Evolutionary conservation across 2,329 filamentous ascomycete genomes (phyloP), one percentile per base, ranked within the genome.

Genomic region (Colletotrichum salicis): DNA sequence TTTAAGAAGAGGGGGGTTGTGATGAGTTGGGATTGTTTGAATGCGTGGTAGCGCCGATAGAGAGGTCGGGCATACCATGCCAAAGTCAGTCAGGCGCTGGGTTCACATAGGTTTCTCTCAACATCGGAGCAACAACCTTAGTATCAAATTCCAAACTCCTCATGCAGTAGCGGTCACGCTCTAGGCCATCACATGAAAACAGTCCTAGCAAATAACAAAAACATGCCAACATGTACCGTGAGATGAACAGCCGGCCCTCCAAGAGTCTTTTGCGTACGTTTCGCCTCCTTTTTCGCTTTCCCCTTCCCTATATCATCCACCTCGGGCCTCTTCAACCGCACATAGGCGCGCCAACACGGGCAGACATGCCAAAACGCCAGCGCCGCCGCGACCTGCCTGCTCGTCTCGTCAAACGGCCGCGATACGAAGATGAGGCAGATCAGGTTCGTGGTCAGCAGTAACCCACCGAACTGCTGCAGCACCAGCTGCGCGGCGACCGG

Each of bases 311-410:
- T 5, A 4, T 4, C 54, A 24, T 67, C 69, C 33, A 71, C 74
- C 24, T 73, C 70, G 12, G 73, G 73, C n/a, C 63, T 54, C 33
- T 73, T 71, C 13, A 86, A 77, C 51, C 82, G 80, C 19, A 76
- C 72, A 12, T 76, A 79, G 0, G 87, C 87, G 41, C 87, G 80
- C 59, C 82, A 79, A 35, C 80, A 82, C 2, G 87, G 87, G 79
- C 84, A 88, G 1, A 83, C 52, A 68, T 89, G 87, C 78, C 87
- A 88, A 27, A 82, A 82, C 0, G 82, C 85, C 70, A 88, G 78
- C 1, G 84, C 81, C 1, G 80, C 73, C 0, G 83, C 82, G 1
- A 85, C 74, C 24, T 81, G 73, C 8, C 80, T 78, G 4, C 77
- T 76, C 0, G 79, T 78, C 4, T 78, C 66, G 72, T 83, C 79